Evolutionary conservation across 2,329 filamentous ascomycete genomes (phyloP).

Genomic region (Pyricularia grisea): DNA sequence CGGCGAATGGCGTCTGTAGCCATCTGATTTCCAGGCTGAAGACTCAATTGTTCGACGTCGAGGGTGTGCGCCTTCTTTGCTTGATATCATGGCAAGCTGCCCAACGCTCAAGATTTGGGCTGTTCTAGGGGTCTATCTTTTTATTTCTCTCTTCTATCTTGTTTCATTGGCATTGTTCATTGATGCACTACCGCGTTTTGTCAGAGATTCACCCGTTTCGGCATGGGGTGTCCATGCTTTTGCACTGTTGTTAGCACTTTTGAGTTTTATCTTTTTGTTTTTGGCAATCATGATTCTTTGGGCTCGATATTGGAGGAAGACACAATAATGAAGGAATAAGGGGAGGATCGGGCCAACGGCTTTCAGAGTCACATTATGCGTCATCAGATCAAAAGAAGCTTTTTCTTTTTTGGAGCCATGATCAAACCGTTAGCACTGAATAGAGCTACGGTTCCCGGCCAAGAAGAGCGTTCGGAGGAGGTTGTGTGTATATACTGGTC

Average conservation of each 20-base stretch:
- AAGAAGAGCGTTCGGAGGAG: background rate
- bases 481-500: background rate
- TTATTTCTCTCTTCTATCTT: background rate
- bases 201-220: background rate
- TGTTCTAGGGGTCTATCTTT: background rate
- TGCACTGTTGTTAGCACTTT: background rate
- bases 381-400: background rate
- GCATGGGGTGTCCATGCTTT: background rate
- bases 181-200: background rate
- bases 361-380: background rate
- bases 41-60: background rate
- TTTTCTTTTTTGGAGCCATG: background rate
- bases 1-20: background rate
- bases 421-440: background rate
- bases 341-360: background rate
- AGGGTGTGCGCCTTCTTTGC: background rate
- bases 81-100: background rate
- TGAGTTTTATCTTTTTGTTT: background rate
- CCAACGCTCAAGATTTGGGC: background rate
- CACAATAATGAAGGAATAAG: background rate
- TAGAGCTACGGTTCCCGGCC: background rate
- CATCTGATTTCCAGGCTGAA: background rate
- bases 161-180: background rate
- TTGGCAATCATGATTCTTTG: background rate
- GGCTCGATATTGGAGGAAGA: background rate